Base-by-base conservation (phyloP, 2,329 filamentous ascomycete species). In the Scopulariopsis brevicaulis region DNA sequence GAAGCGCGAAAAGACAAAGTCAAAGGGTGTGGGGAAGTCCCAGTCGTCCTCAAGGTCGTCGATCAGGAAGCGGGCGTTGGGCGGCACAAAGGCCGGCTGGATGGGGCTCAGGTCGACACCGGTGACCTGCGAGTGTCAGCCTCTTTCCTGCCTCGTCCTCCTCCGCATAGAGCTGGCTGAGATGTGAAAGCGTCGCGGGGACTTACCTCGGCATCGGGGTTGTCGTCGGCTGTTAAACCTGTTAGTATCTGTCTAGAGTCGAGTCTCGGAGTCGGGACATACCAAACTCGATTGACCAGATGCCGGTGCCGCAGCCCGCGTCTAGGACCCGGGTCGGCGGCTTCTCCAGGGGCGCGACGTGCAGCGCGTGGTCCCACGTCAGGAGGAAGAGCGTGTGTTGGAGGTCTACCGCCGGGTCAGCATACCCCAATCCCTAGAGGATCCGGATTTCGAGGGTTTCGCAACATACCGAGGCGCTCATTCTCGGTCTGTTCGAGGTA, bases 61-160 rank as follows among this genome's bases (percentile, higher is more conserved):
- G 51, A 77, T 66, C 34, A 74, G 72, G 61, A 81, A 81, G 10
- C 67, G 65, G 3, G 78, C 70, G 56, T 82, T 81, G 1, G 75
- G 70, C 2, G 78, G 77, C 3, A 78, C 73, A 63, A 70, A 71
- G 0, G 58, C 58, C 0, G 73, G 70, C 34, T 75, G 73, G 2
- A 75, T 74, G 0, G 73, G 73, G 35, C 71, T 73, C 18, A 76
- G 63, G 60, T 76, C 73, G 4, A 74, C 68, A 2, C 73, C 74
- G 3, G 70, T 64, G 24, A 74, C 64, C 64, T 69, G 18, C 20
- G 20, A 24, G 37, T 18, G 4, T 40, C 20, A 48, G 18, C 18
- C 7, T 48, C 43, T 6, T 14, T 12, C 20, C 43, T 48, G 7
- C 3, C n/a, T n/a, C n/a, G n/a, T n/a, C n/a, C n/a, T n/a, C n/a